Conservation (phyloP, 129 eudicot species). For the Scalesia atractyloides region DNA sequence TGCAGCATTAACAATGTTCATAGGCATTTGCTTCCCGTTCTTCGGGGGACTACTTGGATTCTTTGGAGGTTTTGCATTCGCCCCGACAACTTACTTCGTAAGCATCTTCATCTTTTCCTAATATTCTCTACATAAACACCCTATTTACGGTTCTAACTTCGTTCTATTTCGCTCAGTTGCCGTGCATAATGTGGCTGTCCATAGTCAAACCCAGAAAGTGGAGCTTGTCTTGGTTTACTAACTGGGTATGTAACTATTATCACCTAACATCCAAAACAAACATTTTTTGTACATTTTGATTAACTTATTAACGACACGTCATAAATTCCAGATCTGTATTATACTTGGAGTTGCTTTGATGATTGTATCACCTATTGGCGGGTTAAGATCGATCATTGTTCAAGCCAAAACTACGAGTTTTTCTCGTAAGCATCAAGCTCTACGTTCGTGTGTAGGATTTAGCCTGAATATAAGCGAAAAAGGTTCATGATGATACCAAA, state of each 20-base stretch:
- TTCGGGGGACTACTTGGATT: conserved; percentile 11
- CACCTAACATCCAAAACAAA: not conserved
- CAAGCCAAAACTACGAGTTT: conserved; percentile 25
- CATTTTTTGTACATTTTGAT: not conserved
- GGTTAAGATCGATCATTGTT: conserved; percentile 16
- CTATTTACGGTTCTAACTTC: not conserved
- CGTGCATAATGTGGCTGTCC: conserved; percentile 23
- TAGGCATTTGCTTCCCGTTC: conserved; percentile 60
- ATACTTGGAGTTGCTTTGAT: conserved; percentile 17
- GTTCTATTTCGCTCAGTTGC: conserved; percentile 3
- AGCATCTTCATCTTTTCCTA: not conserved
- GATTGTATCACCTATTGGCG: conserved; percentile 26
- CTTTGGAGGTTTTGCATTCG: conserved; percentile 24
- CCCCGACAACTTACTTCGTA: conserved; percentile 22
- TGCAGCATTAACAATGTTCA: conserved; percentile 66
- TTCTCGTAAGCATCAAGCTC: conserved; percentile 35
- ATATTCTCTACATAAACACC: not conserved
- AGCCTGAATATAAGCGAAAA: not conserved
- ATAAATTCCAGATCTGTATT: conserved; percentile 22
- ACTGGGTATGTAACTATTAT: conserved; percentile 18
- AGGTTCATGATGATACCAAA: too few relatives aligned
- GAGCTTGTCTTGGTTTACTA: conserved; percentile 19
- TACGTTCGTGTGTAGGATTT: not conserved
- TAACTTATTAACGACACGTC: not conserved
- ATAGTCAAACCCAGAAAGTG: conserved; percentile 10